phyloP scores from a whole-genome alignment of 257 asterid genomes.

The Lantana camara region DNA sequence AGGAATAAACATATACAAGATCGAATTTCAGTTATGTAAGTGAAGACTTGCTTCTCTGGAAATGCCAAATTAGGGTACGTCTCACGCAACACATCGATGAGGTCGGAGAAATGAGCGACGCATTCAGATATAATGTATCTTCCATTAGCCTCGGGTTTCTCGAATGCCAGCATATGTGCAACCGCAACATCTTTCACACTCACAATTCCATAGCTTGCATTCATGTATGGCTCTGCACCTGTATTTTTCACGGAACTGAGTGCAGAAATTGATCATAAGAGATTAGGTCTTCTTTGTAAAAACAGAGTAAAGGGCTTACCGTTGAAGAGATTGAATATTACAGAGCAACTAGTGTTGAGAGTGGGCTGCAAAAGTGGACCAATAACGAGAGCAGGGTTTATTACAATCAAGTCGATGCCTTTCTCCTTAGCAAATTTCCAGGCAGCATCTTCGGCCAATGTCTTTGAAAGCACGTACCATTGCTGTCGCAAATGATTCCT shows the following conservation, averaged over 20 bases:
- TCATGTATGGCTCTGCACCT: conserved; percentile 62
- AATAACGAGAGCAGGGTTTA: conserved; percentile 74
- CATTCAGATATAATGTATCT: conserved; percentile 55
- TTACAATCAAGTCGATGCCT: conserved; percentile 59
- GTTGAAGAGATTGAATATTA: conserved; percentile 47
- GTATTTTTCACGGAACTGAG: conserved; percentile 6
- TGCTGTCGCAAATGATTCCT: conserved; percentile 38
- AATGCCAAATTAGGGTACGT: conserved; percentile 50
- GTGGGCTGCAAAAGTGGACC: no score
- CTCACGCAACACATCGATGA: conserved; percentile 42
- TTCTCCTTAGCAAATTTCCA: conserved; percentile 69
- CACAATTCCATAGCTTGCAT: conserved; percentile 44
- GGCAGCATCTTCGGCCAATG: conserved; percentile 71
- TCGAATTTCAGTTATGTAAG: no score
- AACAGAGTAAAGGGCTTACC: conserved; percentile 34
- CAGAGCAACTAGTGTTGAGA: conserved; percentile 58
- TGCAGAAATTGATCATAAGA: no score
- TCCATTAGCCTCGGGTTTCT: conserved; percentile 62
- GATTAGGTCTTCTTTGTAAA: no score
- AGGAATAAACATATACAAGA: no score
- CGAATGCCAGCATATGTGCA: conserved; percentile 64
- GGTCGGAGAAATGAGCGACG: conserved; percentile 55
- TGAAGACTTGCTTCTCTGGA: conserved; percentile 52
- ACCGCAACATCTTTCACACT: conserved; percentile 66
- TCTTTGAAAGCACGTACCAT: conserved; percentile 76